Conservation (phyloP, 1,139 yeast species). For the Lodderomyces jiufengensis region DNA sequence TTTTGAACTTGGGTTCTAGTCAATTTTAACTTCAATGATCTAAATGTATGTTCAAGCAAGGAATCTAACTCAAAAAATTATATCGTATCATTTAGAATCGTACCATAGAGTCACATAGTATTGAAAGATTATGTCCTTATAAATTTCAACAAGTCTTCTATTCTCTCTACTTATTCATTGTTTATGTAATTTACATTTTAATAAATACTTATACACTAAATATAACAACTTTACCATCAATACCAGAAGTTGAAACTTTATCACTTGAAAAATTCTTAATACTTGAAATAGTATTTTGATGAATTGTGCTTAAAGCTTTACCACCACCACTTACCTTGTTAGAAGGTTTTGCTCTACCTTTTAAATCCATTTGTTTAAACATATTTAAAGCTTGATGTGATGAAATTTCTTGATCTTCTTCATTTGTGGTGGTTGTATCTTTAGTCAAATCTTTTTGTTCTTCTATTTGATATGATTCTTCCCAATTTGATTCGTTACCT, state of each 20-base stretch:
- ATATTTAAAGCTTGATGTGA: conserved; percentile 86
- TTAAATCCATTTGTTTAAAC: conserved; percentile 94
- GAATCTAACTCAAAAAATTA: no score
- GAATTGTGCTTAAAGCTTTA: conserved; percentile 68
- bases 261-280: conserved; percentile 58
- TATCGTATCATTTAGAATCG: no score
- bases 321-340: conserved; percentile 33
- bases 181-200: no score
- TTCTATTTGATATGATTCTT: conserved; percentile 61
- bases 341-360: conserved; percentile 57
- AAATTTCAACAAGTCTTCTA: no score
- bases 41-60: no score
- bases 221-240: conserved; percentile 87
- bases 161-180: no score
- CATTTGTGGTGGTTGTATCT: conserved; percentile 28
- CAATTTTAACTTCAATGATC: no score
- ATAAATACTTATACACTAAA: conserved; percentile 26
- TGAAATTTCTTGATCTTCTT: conserved; percentile 57
- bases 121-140: no score
- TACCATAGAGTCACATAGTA: no score
- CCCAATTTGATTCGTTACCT: conserved; percentile 71
- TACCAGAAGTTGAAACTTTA: conserved; percentile 49
- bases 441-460: conserved; percentile 43
- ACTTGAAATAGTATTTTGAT: conserved; percentile 84
- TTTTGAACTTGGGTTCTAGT: no score